Evolutionary conservation across 2,329 filamentous ascomycete genomes (phyloP), one percentile per base, ranked within the genome.

Genomic region (Aspergillus candidus): DNA sequence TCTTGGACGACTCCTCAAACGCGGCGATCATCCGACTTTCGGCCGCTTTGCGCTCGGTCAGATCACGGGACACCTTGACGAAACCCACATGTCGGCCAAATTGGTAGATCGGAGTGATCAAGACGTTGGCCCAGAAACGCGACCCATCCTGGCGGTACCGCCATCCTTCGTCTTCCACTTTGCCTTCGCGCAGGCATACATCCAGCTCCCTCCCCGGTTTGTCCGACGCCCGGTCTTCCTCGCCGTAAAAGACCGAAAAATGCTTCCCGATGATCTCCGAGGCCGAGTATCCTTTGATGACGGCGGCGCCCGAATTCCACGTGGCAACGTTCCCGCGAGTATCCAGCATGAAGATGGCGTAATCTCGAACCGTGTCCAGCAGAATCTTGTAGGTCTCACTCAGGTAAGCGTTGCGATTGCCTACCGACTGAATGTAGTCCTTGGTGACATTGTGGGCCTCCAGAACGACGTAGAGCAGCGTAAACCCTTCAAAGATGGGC

Each of bases 331-430:
- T 65, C n/a, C 78, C 78, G 3, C 66, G 60, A 0, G 74, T 70
- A 41, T 80, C 77, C 22, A 82, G 69, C 65, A 81, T 75, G 55
- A 81, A 83, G 48, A 82, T 82, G 45, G 78, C 78, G 52, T 80
- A 81, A 48, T 81, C 77, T 59, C 76, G 79, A 53, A 81, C 76
- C 0, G 74, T 77, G 49, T 82, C 75, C 31, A 83, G 70, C 29
- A 84, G 66, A 32, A 82, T 76, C n/a, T 76, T 76, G 56, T 81
- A 82, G 4, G 72, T 73, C 52, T 79, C 75, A 52, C 73, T 74
- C 41, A 67, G 60, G 54, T 75, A 72, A 42, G 71, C 56, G 42
- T 73, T 68, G 43, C 72, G 68, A 32, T 65, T 66, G 10, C 63
- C 62, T 18, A 48, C 32, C 6, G 50, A 29, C 13, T 39, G 47